phyloP scores from a whole-genome alignment of 2,329 filamentous ascomycete genomes.

The Paramyrothecium sp. region DNA sequence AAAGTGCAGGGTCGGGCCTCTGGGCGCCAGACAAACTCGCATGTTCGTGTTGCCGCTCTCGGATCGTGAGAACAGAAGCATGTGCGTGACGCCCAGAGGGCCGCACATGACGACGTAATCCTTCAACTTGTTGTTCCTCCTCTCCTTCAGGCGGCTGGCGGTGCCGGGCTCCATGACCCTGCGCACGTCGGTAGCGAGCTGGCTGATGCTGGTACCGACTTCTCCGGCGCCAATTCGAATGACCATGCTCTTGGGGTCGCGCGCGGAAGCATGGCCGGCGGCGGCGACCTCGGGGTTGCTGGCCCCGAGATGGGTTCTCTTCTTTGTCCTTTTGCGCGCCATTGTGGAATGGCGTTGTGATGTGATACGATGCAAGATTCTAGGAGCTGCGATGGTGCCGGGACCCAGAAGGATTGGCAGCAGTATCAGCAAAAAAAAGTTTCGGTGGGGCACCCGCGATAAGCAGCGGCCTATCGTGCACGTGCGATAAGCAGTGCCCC shows the following conservation, averaged over 20 bases:
- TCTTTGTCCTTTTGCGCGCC: constrained; percentile 82
- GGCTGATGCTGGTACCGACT: constrained; percentile 86
- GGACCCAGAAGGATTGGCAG: not conserved
- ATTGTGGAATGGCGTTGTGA: constrained; percentile 43
- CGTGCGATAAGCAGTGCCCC: constrained; percentile 28
- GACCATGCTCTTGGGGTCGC: constrained; percentile 93
- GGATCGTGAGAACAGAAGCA: constrained; percentile 90
- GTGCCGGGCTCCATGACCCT: constrained; percentile 96
- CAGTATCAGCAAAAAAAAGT: constrained; percentile 27
- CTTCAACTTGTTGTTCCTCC: constrained; percentile 80
- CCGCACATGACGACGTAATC: constrained; percentile 97
- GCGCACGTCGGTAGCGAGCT: constrained; percentile 88
- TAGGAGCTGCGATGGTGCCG: constrained; percentile 11
- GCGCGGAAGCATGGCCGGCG: constrained; percentile 60
- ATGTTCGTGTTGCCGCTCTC: constrained; percentile 89
- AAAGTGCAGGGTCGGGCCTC: constrained; percentile 92
- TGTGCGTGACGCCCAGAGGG: constrained; percentile 86
- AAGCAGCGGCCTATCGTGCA: constrained; percentile 23
- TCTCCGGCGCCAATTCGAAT: constrained; percentile 94
- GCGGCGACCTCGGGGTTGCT: constrained; percentile 56
- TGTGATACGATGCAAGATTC: not conserved
- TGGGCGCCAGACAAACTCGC: constrained; percentile 80
- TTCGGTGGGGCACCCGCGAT: constrained; percentile 26
- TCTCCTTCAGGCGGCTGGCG: constrained; percentile 83
- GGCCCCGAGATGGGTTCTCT: constrained; percentile 78